phyloP scores from a whole-genome alignment of 164 flowering plant species.

The Chimonanthus praecox region DNA sequence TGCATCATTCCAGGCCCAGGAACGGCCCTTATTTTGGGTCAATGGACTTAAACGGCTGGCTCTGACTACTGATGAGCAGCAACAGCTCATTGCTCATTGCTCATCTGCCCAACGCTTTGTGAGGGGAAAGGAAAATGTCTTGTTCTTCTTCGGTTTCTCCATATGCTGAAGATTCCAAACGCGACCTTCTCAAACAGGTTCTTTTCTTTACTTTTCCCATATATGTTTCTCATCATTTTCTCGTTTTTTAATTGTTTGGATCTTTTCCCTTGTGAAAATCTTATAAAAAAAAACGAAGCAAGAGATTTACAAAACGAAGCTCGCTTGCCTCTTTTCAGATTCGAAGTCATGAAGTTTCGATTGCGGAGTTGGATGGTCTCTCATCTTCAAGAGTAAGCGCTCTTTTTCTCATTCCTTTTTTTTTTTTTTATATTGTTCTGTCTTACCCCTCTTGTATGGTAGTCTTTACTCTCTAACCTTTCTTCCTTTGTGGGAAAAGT shows the following conservation, averaged over 20 bases:
- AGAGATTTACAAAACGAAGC: neutral
- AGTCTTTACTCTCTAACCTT: no score
- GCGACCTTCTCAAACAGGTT: neutral
- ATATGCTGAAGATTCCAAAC: constrained; percentile 6
- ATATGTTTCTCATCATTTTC: neutral
- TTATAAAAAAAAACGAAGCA: neutral
- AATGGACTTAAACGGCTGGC: no score
- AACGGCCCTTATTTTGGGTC: no score
- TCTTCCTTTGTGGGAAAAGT: neutral
- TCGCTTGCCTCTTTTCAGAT: constrained; percentile 8
- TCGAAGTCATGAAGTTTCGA: constrained; percentile 16
- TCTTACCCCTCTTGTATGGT: neutral
- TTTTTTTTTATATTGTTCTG: neutral
- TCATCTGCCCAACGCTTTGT: no score
- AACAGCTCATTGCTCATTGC: no score
- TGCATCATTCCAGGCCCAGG: no score
- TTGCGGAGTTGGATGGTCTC: constrained; percentile 13
- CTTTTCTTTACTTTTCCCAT: neutral
- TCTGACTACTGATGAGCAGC: no score
- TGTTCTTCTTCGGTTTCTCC: neutral
- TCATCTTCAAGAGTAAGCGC: constrained; percentile 16
- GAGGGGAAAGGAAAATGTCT: neutral
- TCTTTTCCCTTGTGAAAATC: neutral
- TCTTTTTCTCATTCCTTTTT: neutral
- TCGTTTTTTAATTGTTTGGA: neutral